Evolutionary conservation across 345 rosid genomes (phyloP).

Genomic region (Populus nigra): DNA sequence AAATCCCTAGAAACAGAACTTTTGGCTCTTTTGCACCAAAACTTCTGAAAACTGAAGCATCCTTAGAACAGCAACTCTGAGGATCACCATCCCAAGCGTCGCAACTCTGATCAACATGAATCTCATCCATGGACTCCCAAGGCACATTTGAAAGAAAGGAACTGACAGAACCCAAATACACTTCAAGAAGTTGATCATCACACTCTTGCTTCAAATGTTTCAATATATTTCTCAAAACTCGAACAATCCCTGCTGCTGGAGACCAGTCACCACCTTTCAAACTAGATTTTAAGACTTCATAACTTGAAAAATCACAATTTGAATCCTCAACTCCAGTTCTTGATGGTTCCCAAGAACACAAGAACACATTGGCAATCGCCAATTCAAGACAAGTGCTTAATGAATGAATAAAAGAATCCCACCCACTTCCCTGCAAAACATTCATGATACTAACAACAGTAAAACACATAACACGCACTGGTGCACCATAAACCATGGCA

Average conservation of each 20-base stretch:
- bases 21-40: conserved; percentile 24
- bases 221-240: conserved; percentile 51
- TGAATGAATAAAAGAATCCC: conserved; percentile 42
- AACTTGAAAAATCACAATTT: conserved; percentile 20
- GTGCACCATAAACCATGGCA: neutral
- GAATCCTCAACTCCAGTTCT: conserved; percentile 16
- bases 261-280: conserved; percentile 56
- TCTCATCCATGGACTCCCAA: conserved; percentile 49
- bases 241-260: conserved; percentile 48
- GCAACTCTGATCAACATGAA: conserved; percentile 24
- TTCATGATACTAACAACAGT: neutral
- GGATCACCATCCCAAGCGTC: neutral
- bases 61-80: conserved; percentile 13
- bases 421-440: conserved; percentile 47
- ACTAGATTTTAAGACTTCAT: conserved; percentile 35
- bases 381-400: conserved; percentile 49
- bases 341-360: conserved; percentile 21
- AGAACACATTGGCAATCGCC: conserved; percentile 29
- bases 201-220: conserved; percentile 57
- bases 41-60: conserved; percentile 19
- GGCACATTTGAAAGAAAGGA: conserved; percentile 46
- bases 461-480: neutral
- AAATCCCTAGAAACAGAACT: conserved; percentile 53
- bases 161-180: conserved; percentile 40
- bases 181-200: conserved; percentile 43